Evolutionary conservation across 164 flowering plant species (phyloP).

Genomic region (Stephania cephalantha): DNA sequence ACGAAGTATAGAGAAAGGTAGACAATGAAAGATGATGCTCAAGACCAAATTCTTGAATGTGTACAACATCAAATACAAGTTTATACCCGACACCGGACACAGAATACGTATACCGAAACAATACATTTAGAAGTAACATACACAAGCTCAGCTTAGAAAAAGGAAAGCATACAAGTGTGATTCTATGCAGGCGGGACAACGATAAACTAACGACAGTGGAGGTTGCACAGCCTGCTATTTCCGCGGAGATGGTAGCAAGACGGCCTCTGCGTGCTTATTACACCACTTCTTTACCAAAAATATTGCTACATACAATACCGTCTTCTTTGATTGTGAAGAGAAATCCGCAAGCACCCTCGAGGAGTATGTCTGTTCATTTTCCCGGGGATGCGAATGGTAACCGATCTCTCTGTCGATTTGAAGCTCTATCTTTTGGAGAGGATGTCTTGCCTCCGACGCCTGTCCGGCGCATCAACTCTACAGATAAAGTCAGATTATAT

Average conservation of each 20-base stretch:
- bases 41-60: neutral
- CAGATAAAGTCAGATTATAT: neutral
- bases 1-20: too few relatives aligned
- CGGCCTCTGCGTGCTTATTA: slow-evolving; percentile 5
- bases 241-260: slow-evolving; percentile 10
- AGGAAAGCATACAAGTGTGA: slow-evolving; percentile 13
- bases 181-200: slow-evolving; percentile 16
- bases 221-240: slow-evolving; percentile 9
- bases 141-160: slow-evolving; percentile 17
- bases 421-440: slow-evolving; percentile 43
- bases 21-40: neutral
- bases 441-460: slow-evolving; percentile 38
- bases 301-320: slow-evolving; percentile 19
- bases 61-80: neutral
- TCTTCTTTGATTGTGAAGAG: slow-evolving; percentile 8
- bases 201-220: slow-evolving; percentile 9
- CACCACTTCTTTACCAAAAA: slow-evolving; percentile 15
- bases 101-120: slow-evolving; percentile 5
- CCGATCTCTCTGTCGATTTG: slow-evolving; percentile 35
- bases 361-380: slow-evolving; percentile 26
- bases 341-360: slow-evolving; percentile 10
- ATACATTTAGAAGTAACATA: slow-evolving; percentile 14
- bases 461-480: slow-evolving; percentile 54
- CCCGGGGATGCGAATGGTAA: slow-evolving; percentile 40
- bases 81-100: neutral